A percentile compares a stretch with the other conserved stretches of the same genome.
These are phyloP conservation scores for Aspergillus calidoustus DNA, from an alignment of 2,329 filamentous ascomycete genomes.

Conservation along the genomic window DNA sequence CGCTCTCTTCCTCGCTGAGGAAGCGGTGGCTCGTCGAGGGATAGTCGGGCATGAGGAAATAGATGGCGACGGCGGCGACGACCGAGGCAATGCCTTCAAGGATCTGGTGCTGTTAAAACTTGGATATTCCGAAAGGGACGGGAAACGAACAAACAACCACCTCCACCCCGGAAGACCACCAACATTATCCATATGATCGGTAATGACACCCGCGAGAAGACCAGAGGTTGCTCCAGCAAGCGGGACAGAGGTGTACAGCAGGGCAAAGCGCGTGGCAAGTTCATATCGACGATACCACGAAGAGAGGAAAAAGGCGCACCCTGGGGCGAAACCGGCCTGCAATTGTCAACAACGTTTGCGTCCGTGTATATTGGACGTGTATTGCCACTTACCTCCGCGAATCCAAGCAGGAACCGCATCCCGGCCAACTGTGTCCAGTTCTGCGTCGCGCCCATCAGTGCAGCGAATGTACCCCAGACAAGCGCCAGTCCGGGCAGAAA, in stretches of 20 bases:
- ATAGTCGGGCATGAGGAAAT: conserved; percentile 29
- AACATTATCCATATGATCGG: conserved; percentile 7
- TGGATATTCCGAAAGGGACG: background rate
- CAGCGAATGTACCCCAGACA: conserved; percentile 12
- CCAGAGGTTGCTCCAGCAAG: conserved; percentile 4
- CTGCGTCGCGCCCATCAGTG: conserved; percentile 10
- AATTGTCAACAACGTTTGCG: background rate
- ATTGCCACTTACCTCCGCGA: background rate
- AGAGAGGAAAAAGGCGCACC: conserved; percentile 4
- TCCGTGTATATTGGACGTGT: background rate
- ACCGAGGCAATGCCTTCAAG: conserved; percentile 17
- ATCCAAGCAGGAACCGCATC: conserved; percentile 7
- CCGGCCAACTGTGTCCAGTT: conserved; percentile 8
- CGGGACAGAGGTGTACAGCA: conserved; percentile 8
- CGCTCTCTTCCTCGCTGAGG: conserved; percentile 22
- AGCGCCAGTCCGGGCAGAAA: conserved; percentile 21
- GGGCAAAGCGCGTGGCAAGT: conserved; percentile 6
- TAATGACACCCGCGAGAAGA: conserved; percentile 7
- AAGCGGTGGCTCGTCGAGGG: conserved; percentile 19
- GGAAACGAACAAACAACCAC: conserved; percentile 5
- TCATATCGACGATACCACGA: conserved; percentile 12
- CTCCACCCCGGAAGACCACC: conserved; percentile 4
- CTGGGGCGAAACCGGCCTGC: background rate
- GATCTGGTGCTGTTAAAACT: conserved; percentile 4
- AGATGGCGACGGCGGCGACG: conserved; percentile 28